Evolutionary conservation across 2,329 filamentous ascomycete species (phyloP).

Genomic region (Cladobotryum protrusum): DNA sequence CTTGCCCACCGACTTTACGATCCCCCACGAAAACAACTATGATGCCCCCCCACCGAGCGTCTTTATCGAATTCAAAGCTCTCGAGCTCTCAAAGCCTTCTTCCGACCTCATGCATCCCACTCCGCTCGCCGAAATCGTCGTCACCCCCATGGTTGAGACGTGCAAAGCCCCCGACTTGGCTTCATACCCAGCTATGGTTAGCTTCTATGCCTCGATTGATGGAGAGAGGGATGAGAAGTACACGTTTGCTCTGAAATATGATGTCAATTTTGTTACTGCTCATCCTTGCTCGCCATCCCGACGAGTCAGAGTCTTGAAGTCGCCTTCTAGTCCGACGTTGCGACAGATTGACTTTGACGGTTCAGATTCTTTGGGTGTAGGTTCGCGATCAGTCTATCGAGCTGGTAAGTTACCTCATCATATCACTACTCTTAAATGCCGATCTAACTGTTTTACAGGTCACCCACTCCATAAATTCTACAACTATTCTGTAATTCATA

Average conservation of each 20-base stretch:
- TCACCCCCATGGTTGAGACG: conserved; percentile 32
- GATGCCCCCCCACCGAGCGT: conserved; percentile 41
- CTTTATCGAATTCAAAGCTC: conserved; percentile 41
- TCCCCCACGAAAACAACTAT: conserved; percentile 53
- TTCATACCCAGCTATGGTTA: conserved; percentile 30
- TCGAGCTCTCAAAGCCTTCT: conserved; percentile 41
- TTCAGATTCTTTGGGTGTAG: conserved; percentile 35
- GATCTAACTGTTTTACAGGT: conserved; percentile 30
- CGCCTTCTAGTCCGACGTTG: conserved; percentile 53
- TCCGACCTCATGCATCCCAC: conserved; percentile 40
- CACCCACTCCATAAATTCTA: conserved; percentile 60
- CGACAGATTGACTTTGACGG: conserved; percentile 50
- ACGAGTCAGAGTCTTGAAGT: conserved; percentile 52
- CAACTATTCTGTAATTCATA: conserved; percentile 53
- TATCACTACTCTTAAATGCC: background rate
- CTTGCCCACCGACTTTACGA: conserved; percentile 56
- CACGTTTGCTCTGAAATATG: conserved; percentile 45
- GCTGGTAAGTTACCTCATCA: conserved; percentile 32
- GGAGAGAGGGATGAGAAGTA: conserved; percentile 36
- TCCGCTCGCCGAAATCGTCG: conserved; percentile 35
- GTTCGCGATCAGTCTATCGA: conserved; percentile 40
- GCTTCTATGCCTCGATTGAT: conserved; percentile 31
- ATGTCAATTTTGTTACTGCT: conserved; percentile 60
- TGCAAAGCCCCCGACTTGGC: conserved; percentile 28
- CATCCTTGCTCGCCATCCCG: conserved; percentile 57